These are phyloP conservation scores for Candida quercuum DNA, from an alignment of 805 yeast species.

Conservation along the genomic window DNA sequence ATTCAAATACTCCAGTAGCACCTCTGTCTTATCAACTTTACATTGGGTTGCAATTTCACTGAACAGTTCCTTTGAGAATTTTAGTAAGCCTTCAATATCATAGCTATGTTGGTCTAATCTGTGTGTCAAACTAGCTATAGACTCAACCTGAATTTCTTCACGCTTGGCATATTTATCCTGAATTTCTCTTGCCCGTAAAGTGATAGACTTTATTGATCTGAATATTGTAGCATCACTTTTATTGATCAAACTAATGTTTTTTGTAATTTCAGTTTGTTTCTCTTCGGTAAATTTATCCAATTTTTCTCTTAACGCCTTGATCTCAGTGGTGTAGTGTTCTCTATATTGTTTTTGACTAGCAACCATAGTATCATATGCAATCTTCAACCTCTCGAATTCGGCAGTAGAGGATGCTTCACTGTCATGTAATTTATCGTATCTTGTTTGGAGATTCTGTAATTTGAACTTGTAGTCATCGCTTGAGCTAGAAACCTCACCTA, in stretches of 20 bases:
- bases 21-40: conserved; percentile 16
- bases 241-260: conserved; percentile 32
- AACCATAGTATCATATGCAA: conserved; percentile 53
- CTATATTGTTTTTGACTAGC: conserved; percentile 49
- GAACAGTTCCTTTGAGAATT: conserved; percentile 42
- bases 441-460: conserved; percentile 43
- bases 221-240: conserved; percentile 45
- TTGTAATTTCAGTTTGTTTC: conserved; percentile 29
- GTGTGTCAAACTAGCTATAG: conserved; percentile 38
- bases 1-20: conserved; percentile 26
- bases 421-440: conserved; percentile 43
- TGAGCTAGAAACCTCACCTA: conserved; percentile 39
- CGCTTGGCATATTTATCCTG: conserved; percentile 44
- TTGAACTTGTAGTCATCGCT: conserved; percentile 46
- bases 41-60: conserved; percentile 32
- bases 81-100: conserved; percentile 38
- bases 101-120: conserved; percentile 44
- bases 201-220: conserved; percentile 42
- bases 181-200: conserved; percentile 41
- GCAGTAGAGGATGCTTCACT: conserved; percentile 38
- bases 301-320: conserved; percentile 31
- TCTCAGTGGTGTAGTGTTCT: conserved; percentile 39
- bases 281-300: conserved; percentile 34
- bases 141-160: conserved; percentile 37
- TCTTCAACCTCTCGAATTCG: conserved; percentile 52